phyloP scores from a whole-genome alignment of 768 basidiomycete species.

The Boletus reticuloceps region DNA sequence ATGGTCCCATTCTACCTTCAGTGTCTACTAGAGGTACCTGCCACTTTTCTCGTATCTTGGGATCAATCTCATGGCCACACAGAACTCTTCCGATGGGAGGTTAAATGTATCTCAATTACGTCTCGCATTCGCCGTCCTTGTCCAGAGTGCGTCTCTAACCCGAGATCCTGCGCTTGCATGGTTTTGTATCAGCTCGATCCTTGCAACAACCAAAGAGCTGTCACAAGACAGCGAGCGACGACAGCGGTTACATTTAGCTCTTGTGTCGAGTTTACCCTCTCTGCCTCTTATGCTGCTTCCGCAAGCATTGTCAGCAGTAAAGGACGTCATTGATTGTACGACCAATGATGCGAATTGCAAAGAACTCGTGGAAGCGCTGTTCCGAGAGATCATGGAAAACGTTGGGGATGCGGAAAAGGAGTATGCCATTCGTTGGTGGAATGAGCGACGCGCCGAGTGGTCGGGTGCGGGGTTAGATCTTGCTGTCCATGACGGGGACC shows the following conservation, averaged over 20 bases:
- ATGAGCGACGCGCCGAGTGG: conserved; percentile 39
- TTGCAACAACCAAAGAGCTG: conserved; percentile 42
- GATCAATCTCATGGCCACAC: neutral
- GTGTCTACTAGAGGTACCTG: conserved; percentile 66
- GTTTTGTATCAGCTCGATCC: conserved; percentile 61
- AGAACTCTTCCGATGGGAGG: conserved; percentile 65
- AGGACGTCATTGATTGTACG: conserved; percentile 29
- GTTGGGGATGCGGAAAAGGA: conserved; percentile 72
- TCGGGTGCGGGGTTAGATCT: neutral
- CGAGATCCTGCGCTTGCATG: conserved; percentile 53
- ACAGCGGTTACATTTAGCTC: conserved; percentile 60
- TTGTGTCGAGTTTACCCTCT: conserved; percentile 65
- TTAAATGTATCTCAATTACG: conserved; percentile 66
- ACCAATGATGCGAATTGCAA: conserved; percentile 30
- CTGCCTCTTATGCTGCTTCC: conserved; percentile 58
- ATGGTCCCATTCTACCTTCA: conserved; percentile 73
- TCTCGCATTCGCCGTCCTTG: conserved; percentile 72
- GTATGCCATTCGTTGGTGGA: conserved; percentile 72
- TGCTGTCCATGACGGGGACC: neutral
- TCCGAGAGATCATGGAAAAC: conserved; percentile 59
- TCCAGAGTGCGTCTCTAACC: conserved; percentile 52
- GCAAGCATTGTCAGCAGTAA: conserved; percentile 50
- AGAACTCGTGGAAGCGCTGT: conserved; percentile 57
- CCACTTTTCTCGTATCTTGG: neutral
- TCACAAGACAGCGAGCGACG: conserved; percentile 21